Evolutionary conservation across 352 stramenopile species (phyloP).

Genomic region (Globisporangium nagaii): DNA sequence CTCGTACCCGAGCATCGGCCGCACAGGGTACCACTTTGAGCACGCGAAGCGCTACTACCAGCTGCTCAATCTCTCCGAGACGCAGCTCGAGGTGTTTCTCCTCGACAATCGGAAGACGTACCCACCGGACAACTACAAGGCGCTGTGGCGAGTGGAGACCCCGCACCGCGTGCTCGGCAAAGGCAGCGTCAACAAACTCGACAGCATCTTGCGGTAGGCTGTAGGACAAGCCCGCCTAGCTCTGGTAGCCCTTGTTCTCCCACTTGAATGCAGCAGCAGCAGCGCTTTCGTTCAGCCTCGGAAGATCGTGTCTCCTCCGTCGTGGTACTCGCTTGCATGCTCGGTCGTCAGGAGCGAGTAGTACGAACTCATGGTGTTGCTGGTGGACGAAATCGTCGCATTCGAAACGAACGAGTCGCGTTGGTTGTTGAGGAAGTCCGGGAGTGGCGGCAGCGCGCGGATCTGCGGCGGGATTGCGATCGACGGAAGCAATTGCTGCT

Average conservation of each 20-base stretch:
- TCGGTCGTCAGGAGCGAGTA: conserved; percentile 50
- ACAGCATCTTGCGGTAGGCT: conserved; percentile 70
- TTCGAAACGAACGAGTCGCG: conserved; percentile 52
- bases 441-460: conserved; percentile 46
- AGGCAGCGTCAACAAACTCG: conserved; percentile 77
- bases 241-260: too few relatives aligned
- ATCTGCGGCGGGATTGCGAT: conserved; percentile 39
- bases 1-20: conserved; percentile 50
- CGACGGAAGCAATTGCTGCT: conserved; percentile 31
- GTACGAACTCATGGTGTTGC: conserved; percentile 18
- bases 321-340: conserved; percentile 32
- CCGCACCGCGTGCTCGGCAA: conserved; percentile 68
- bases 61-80: conserved; percentile 62
- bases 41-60: conserved; percentile 78
- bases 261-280: background rate
- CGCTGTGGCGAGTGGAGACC: conserved; percentile 70
- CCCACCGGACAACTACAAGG: conserved; percentile 51
- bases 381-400: conserved; percentile 23
- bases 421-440: conserved; percentile 60
- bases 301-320: conserved; percentile 34
- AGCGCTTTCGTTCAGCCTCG: conserved; percentile 35
- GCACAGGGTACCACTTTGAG: conserved; percentile 60
- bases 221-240: too few relatives aligned
- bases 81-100: conserved; percentile 74
- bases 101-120: conserved; percentile 70